phyloP scores from a whole-genome alignment of 2,329 filamentous ascomycete genomes.

The Huntiella bhutanensis region DNA sequence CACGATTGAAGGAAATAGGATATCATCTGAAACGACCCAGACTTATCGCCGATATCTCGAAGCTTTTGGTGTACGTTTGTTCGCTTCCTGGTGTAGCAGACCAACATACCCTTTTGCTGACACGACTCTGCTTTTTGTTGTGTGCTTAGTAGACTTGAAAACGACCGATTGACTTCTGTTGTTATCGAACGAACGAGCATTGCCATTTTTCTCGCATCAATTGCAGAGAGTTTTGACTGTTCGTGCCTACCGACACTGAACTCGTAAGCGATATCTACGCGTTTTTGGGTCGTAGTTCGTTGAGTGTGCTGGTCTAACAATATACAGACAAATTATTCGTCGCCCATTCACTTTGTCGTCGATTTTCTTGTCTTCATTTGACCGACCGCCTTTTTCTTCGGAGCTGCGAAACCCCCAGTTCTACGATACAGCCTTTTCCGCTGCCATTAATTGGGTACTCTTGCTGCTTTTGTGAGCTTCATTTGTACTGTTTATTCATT shows the following conservation, averaged over 20 bases:
- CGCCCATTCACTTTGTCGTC: too few species aligned
- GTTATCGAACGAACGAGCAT: not conserved
- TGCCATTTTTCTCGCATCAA: too few species aligned
- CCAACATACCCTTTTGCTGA: constrained; percentile 9
- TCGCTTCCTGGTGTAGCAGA: constrained; percentile 6
- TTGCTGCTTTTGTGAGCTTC: not conserved
- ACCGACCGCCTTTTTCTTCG: not conserved
- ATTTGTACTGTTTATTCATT: not conserved
- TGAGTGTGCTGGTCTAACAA: not conserved
- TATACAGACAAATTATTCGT: not conserved
- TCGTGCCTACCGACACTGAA: not conserved
- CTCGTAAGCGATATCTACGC: constrained; percentile 3
- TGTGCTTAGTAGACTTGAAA: constrained; percentile 7
- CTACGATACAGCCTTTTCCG: not conserved
- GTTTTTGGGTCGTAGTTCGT: not conserved
- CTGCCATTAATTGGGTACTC: not conserved
- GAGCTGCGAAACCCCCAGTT: not conserved
- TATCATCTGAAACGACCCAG: not conserved
- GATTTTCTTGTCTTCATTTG: constrained; percentile 1
- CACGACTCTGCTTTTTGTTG: constrained; percentile 8
- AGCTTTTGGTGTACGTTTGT: constrained; percentile 10
- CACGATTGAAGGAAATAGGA: too few species aligned
- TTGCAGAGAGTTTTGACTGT: too few species aligned
- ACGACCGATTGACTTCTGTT: constrained; percentile 9
- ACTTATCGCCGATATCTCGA: not conserved